Evolutionary conservation across 805 yeast genomes (phyloP), one percentile per base, ranked within the genome.

Genomic region (Wickerhamiella dianesei): DNA sequence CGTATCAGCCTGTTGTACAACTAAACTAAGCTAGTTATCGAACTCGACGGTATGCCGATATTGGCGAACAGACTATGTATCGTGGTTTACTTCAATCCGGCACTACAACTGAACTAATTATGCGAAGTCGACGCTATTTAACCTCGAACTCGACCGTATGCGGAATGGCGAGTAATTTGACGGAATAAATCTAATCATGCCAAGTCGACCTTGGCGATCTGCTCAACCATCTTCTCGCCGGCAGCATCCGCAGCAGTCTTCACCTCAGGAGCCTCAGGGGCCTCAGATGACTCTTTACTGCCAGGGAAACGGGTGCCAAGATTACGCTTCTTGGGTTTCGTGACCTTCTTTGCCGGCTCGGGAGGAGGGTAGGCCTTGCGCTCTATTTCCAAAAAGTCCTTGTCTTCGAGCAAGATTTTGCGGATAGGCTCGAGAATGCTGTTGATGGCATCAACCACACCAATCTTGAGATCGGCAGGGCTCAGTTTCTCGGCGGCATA

Each of bases 391-490:
- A 76, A 81, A 69, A 82, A 88, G 55, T 82, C 95, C 41, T 74
- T 69, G 60, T 71, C 76, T 25, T 67, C 64, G 29, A 68, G 72
- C 57, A 68, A 83, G 50, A 77, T 85, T 50, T 75, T 79, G 63
- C 87, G 81, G 48, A 92, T 77, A 48, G 98, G 97, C 3, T 76
- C 88, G 57, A 92, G 74, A 48, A 92, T 70, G 41, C 64, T 77
- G 64, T 86, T 82, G 59, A 92, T 82, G 32, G 82, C 82, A 57
- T 80, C 94, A 43, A 94, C 71, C 45, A 89, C 89, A 65, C 98
- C 99, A 3, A 80, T 66, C 66, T 92, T 92, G 65, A 92, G 79
- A 65, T 92, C 99, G 25, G 86, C 92, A 25, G 99, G 97, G 35
- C 92, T 75, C 57, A 92, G 74, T 61, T 76, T 76, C 62, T 82